Conservation (phyloP, 305 asterid genomes). For the Fraxinus dipetala region DNA sequence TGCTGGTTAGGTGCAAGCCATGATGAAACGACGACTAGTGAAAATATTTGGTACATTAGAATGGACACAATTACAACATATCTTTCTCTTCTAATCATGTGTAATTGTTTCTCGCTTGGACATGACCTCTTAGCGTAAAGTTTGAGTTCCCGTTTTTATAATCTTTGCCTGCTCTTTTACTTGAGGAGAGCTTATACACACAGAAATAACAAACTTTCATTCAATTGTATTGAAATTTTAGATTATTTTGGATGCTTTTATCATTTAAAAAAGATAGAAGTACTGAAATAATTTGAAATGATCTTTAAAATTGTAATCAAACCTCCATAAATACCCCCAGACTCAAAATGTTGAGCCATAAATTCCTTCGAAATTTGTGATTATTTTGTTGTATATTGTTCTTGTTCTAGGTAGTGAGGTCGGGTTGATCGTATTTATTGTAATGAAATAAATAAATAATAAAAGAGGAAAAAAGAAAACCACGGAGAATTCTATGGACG, state of each 20-base stretch:
- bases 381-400: background rate
- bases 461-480: background rate
- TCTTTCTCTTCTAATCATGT: background rate
- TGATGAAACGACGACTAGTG: background rate
- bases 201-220: background rate
- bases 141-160: background rate
- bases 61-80: background rate
- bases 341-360: background rate
- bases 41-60: background rate
- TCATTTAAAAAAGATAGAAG: background rate
- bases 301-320: background rate
- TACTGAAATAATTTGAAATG: background rate
- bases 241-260: background rate
- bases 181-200: background rate
- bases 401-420: background rate
- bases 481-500: background rate
- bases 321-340: background rate
- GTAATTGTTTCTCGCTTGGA: background rate
- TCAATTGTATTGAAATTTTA: background rate
- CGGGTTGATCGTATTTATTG: background rate
- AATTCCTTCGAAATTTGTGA: background rate
- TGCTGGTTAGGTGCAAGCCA: background rate
- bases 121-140: background rate
- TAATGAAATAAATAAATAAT: background rate
- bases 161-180: background rate